These are phyloP conservation scores for Elymus sibiricus DNA, from an alignment of 176 grass and related monocot species.

Conservation along the genomic window DNA sequence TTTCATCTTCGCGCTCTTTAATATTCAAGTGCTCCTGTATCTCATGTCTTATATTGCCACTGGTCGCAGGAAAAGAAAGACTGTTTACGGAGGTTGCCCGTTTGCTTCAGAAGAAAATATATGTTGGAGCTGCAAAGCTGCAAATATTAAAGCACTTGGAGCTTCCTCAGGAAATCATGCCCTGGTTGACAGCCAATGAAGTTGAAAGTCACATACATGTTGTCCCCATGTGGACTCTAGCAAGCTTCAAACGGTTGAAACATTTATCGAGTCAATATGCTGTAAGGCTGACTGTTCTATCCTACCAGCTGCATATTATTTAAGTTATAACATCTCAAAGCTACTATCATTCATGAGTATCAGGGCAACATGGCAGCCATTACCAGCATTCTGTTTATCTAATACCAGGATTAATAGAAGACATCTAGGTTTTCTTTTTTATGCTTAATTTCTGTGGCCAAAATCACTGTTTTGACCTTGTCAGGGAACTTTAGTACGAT, in stretches of 20 bases:
- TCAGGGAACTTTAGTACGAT: too few relatives aligned
- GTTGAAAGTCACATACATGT: slow-evolving; percentile 94
- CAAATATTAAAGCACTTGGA: slow-evolving; percentile 65
- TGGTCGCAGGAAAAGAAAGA: slow-evolving; percentile 79
- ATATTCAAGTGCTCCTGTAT: slow-evolving; percentile 10
- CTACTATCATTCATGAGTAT: not conserved
- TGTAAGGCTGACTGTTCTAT: slow-evolving; percentile 42
- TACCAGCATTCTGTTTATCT: not conserved
- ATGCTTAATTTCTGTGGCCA: too few relatives aligned
- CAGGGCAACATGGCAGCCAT: not conserved
- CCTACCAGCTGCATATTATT: slow-evolving; percentile 5
- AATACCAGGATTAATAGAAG: not conserved
- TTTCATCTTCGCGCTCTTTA: not conserved
- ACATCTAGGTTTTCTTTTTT: too few relatives aligned
- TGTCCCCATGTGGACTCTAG: slow-evolving; percentile 95
- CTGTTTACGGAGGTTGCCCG: slow-evolving; percentile 83
- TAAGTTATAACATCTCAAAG: not conserved
- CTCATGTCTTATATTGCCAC: not conserved
- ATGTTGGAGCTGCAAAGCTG: slow-evolving; percentile 77
- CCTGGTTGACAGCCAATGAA: slow-evolving; percentile 93
- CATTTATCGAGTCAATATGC: slow-evolving; percentile 78
- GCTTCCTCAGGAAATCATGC: slow-evolving; percentile 75
- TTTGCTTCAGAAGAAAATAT: slow-evolving; percentile 83
- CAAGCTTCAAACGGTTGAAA: slow-evolving; percentile 95
- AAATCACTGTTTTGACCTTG: too few relatives aligned